Percentiles rank a stretch among this genome's conserved stretches.
Conservation (phyloP, 768 basidiomycete genomes). For the Pholiota molesta region DNA sequence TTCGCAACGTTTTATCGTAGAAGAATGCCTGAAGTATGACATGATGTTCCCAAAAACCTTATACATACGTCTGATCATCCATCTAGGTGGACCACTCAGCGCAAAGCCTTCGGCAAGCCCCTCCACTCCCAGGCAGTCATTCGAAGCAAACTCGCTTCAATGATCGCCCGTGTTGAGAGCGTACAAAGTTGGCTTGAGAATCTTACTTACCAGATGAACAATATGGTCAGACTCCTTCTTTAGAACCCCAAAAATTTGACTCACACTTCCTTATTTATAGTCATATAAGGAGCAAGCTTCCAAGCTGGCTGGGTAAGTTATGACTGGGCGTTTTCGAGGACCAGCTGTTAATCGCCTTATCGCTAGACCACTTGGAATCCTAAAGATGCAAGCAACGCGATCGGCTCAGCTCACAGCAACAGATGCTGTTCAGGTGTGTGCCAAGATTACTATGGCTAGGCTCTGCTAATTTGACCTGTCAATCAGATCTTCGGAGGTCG, state of each 20-base stretch:
- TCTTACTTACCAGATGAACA: slow-evolving; percentile 84
- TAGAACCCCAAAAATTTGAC: background rate
- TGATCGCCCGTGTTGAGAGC: slow-evolving; percentile 68
- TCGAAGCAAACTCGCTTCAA: slow-evolving; percentile 82
- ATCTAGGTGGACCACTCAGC: slow-evolving; percentile 78
- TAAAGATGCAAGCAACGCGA: slow-evolving; percentile 71
- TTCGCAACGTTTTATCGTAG: slow-evolving; percentile 59
- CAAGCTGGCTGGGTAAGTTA: slow-evolving; percentile 69
- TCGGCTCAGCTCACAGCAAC: slow-evolving; percentile 67
- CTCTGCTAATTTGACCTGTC: slow-evolving; percentile 4
- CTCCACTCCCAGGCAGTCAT: slow-evolving; percentile 86
- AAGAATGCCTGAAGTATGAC: slow-evolving; percentile 53
- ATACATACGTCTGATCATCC: slow-evolving; percentile 8
- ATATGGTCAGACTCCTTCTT: slow-evolving; percentile 53
- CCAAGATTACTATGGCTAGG: background rate
- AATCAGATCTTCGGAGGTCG: slow-evolving; percentile 80
- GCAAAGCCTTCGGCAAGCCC: slow-evolving; percentile 90
- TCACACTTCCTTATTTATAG: slow-evolving; percentile 23
- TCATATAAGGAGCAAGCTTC: slow-evolving; percentile 76
- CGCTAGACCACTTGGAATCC: slow-evolving; percentile 63
- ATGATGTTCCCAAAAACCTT: slow-evolving; percentile 9
- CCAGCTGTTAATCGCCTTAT: slow-evolving; percentile 4
- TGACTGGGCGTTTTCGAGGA: background rate
- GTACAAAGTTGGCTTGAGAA: slow-evolving; percentile 84
- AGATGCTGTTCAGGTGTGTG: slow-evolving; percentile 64